Percentiles rank a stretch among this genome's conserved stretches.
These are phyloP conservation scores for Suhomyces maxii DNA, from an alignment of 1,139 yeast genomes.

Conservation along the genomic window DNA sequence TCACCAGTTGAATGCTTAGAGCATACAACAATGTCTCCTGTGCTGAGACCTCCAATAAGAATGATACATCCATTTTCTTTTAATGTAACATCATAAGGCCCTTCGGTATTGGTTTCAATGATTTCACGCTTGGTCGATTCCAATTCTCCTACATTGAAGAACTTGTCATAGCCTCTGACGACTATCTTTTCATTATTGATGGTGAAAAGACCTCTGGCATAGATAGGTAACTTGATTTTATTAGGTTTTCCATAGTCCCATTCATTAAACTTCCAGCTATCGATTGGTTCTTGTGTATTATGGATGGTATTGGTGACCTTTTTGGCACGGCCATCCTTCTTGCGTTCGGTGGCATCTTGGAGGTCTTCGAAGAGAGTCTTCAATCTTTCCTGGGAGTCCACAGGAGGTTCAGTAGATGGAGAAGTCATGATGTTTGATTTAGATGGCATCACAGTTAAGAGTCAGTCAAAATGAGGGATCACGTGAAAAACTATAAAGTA, in stretches of 20 bases:
- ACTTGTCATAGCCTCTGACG: conserved; percentile 91
- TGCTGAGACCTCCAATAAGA: conserved; percentile 71
- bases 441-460: neutral
- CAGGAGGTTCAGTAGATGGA: neutral
- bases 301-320: conserved; percentile 20
- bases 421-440: neutral
- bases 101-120: conserved; percentile 51
- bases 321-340: conserved; percentile 25
- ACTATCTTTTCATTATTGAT: conserved; percentile 48
- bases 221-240: conserved; percentile 57
- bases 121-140: conserved; percentile 49
- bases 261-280: conserved; percentile 81
- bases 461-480: neutral
- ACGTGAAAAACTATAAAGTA: neutral
- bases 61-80: conserved; percentile 96
- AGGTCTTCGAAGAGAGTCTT: conserved; percentile 5
- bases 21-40: conserved; percentile 77
- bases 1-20: conserved; percentile 88
- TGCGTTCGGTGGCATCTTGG: conserved; percentile 17
- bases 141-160: conserved; percentile 78
- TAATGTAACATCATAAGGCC: conserved; percentile 79
- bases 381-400: conserved; percentile 1
- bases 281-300: conserved; percentile 21
- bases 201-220: conserved; percentile 87
- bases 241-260: conserved; percentile 62